Conservation (phyloP, 805 yeast genomes). For the Yamadazyma tumulicola region DNA sequence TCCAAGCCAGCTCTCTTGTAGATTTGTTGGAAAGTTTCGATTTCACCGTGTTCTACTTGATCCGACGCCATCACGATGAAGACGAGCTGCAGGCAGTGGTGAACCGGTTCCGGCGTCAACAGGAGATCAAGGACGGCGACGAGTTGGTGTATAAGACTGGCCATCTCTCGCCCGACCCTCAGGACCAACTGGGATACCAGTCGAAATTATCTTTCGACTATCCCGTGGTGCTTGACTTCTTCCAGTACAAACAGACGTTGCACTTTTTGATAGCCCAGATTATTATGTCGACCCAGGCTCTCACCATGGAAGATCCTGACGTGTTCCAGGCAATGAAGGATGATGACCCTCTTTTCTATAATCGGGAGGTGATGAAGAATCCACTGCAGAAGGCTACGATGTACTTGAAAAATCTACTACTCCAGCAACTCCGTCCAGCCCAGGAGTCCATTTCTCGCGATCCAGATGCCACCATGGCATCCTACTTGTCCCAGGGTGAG, state of each 20-base stretch:
- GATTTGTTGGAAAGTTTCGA: constrained; percentile 60
- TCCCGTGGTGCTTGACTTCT: constrained; percentile 64
- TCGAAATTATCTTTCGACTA: constrained; percentile 40
- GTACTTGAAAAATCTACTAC: constrained; percentile 44
- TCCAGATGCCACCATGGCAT: constrained; percentile 37
- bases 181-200: constrained; percentile 4
- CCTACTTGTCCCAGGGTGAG: constrained; percentile 33
- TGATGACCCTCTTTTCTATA: constrained; percentile 44
- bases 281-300: constrained; percentile 63
- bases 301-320: constrained; percentile 73
- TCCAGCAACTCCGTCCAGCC: constrained; percentile 38
- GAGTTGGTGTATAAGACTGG: background rate
- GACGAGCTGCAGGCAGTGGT: constrained; percentile 14
- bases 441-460: constrained; percentile 34
- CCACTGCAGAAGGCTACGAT: constrained; percentile 50
- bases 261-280: constrained; percentile 59
- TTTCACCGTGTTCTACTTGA: constrained; percentile 50
- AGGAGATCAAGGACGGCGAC: constrained; percentile 3
- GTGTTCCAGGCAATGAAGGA: constrained; percentile 63
- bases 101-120: constrained; percentile 6
- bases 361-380: constrained; percentile 33
- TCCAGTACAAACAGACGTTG: constrained; percentile 67
- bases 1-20: constrained; percentile 45
- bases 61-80: constrained; percentile 23
- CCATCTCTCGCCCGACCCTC: background rate